Base-by-base conservation (phyloP, 306 rosid species). In the Ammopiptanthus mongolicus region DNA sequence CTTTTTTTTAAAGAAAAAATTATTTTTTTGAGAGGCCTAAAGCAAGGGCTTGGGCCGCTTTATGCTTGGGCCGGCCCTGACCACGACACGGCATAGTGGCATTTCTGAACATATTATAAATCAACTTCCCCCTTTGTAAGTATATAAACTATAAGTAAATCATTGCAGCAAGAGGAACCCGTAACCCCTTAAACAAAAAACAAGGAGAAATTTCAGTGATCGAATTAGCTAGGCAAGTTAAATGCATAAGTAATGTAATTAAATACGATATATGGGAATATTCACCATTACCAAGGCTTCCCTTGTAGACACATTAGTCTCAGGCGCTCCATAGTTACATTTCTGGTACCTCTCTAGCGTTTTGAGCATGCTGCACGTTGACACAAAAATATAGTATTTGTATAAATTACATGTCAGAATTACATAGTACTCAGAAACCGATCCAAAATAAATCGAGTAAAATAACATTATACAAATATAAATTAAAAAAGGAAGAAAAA, bases 311-410 rank as follows among this genome's bases (percentile, higher is more conserved):
- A 92, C 91, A 81, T 85, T 86, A 12, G 92, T 63, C 84, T 96
- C 99, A 39, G 99, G 97, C 11, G 94, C 96, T 73, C 96, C 98
- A 86, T 92, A 96, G 90, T 90, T 96, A 86, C 96, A 87, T 83
- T 96, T 96, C 83, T 96, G 98, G 78, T 96, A 96, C 88, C 93
- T 90, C 84, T 96, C 99, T n/a, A 96, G 91, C n/a, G 99, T 89
- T 86, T 90, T 92, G 80, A 92, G 96, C 99, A 90, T 92, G 96
- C 99, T 96, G 86, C 69, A 76, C 15, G 18, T 37, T 74, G 1
- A 33, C 23, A 63, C 36, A 50, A 41, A 60, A 6, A 76, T 39
- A 36, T 18, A n/a, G n/a, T n/a, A 59, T 56, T 47, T 28, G 34
- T 63, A 23, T 48, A 47, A 63, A 17, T 36, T 65, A 53, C 10